A percentile compares a stretch with the other conserved stretches of the same genome.
phyloP scores from a whole-genome alignment of 805 yeast genomes.

The Candida coquimbonensis region DNA sequence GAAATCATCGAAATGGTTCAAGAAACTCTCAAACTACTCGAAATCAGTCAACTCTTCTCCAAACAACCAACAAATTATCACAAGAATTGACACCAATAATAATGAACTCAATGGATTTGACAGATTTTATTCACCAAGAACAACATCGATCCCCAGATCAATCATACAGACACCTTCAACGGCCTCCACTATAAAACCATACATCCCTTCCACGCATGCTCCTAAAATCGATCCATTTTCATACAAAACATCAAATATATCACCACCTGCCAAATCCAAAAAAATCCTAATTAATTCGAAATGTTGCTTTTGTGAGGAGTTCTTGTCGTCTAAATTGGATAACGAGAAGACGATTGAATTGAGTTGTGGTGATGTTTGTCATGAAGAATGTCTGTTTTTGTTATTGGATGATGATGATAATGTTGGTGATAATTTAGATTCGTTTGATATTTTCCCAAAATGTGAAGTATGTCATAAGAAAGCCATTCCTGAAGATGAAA shows the following conservation, averaged over 20 bases:
- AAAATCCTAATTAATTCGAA: conserved; percentile 12
- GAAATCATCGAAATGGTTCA: conserved; percentile 15
- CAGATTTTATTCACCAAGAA: conserved; percentile 8
- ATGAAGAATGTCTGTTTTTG: conserved; percentile 37
- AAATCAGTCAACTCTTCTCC: conserved; percentile 1
- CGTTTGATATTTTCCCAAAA: conserved; percentile 17
- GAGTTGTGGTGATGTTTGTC: conserved; percentile 39
- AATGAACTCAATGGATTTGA: neutral
- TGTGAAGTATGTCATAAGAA: conserved; percentile 16
- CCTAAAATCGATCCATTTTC: conserved; percentile 17
- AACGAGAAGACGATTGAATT: conserved; percentile 32
- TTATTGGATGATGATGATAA: conserved; percentile 8
- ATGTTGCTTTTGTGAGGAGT: conserved; percentile 41
- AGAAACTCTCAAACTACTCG: conserved; percentile 9
- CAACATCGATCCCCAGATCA: conserved; percentile 16
- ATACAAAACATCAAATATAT: conserved; percentile 1
- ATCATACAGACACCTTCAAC: neutral
- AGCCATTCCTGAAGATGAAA: conserved; percentile 19
- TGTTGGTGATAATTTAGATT: neutral
- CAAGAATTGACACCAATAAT: no score
- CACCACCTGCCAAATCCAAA: conserved; percentile 9
- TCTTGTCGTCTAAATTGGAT: conserved; percentile 29
- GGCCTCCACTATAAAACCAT: neutral
- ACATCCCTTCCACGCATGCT: conserved; percentile 1
- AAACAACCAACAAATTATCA: neutral